A percentile compares a stretch with the other conserved stretches of the same genome.
phyloP scores from a whole-genome alignment of 1,139 yeast genomes.

The Lodderomyces elongisporus region DNA sequence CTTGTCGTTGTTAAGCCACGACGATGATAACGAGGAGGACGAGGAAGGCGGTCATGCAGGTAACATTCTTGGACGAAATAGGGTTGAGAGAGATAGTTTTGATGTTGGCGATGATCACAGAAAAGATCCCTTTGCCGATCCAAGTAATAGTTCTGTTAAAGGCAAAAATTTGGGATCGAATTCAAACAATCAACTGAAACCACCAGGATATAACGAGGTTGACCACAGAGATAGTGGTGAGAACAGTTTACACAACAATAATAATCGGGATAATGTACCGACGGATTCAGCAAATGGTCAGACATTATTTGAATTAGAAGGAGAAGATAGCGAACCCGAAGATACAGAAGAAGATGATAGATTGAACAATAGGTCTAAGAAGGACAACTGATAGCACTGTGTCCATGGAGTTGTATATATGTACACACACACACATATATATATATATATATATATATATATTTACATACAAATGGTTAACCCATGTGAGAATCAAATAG shows the following conservation, averaged over 20 bases:
- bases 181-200: conserved; percentile 7
- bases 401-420: too few species aligned
- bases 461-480: too few species aligned
- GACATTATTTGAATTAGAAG: conserved; percentile 36
- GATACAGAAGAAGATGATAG: conserved; percentile 28
- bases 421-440: too few species aligned
- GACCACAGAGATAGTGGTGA: conserved; percentile 9
- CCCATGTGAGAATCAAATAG: too few species aligned
- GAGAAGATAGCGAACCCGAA: conserved; percentile 27
- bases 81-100: conserved; percentile 29
- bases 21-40: conserved; percentile 31
- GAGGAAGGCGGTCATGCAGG: conserved; percentile 3
- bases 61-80: background rate
- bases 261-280: conserved; percentile 8
- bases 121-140: conserved; percentile 5
- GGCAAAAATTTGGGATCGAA: conserved; percentile 11
- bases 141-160: conserved; percentile 22
- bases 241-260: too few species aligned
- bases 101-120: conserved; percentile 9
- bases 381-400: too few species aligned
- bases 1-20: conserved; percentile 54
- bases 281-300: conserved; percentile 17
- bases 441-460: too few species aligned
- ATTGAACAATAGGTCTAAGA: conserved; percentile 18
- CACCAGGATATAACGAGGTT: conserved; percentile 10